Percentiles rank a stretch among this genome's conserved stretches.
phyloP scores from a whole-genome alignment of 768 basidiomycete species.

The Leccinellum rugosiceps region DNA sequence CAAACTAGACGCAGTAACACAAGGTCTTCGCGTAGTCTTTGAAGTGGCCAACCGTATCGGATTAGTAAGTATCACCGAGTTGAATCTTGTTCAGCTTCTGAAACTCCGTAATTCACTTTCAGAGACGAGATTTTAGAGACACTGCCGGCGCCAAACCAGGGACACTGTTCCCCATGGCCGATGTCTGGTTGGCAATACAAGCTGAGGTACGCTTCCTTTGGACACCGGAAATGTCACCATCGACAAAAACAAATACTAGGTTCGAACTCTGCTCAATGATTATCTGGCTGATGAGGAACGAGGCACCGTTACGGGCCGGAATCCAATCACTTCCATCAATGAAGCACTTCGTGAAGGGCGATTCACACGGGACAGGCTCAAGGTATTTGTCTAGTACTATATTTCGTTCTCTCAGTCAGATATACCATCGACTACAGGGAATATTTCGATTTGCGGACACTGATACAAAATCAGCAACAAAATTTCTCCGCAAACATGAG shows the following conservation, averaged over 20 bases:
- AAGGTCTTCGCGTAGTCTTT: slow-evolving; percentile 84
- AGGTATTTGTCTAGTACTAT: slow-evolving; percentile 43
- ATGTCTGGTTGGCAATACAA: slow-evolving; percentile 87
- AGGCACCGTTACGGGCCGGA: slow-evolving; percentile 72
- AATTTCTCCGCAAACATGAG: slow-evolving; percentile 71
- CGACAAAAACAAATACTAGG: slow-evolving; percentile 41
- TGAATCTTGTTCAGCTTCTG: not conserved
- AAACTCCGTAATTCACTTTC: slow-evolving; percentile 3
- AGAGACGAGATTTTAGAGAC: slow-evolving; percentile 93
- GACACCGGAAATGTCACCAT: not conserved
- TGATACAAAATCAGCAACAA: slow-evolving; percentile 67
- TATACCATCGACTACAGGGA: slow-evolving; percentile 44
- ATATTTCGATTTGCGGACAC: slow-evolving; percentile 93
- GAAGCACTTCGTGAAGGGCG: slow-evolving; percentile 87
- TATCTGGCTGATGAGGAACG: slow-evolving; percentile 92
- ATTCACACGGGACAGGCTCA: slow-evolving; percentile 72
- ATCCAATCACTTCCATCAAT: slow-evolving; percentile 90
- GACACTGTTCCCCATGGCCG: slow-evolving; percentile 75
- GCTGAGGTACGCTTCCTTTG: slow-evolving; percentile 58
- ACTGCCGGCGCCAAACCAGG: slow-evolving; percentile 74
- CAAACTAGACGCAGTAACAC: slow-evolving; percentile 89
- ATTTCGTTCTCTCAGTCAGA: not conserved
- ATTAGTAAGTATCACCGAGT: slow-evolving; percentile 55
- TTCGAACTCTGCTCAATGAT: slow-evolving; percentile 78
- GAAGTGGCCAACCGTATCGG: slow-evolving; percentile 91